Conservation (phyloP, 2,329 filamentous ascomycete species). For the Neoarthrinium moseri region DNA sequence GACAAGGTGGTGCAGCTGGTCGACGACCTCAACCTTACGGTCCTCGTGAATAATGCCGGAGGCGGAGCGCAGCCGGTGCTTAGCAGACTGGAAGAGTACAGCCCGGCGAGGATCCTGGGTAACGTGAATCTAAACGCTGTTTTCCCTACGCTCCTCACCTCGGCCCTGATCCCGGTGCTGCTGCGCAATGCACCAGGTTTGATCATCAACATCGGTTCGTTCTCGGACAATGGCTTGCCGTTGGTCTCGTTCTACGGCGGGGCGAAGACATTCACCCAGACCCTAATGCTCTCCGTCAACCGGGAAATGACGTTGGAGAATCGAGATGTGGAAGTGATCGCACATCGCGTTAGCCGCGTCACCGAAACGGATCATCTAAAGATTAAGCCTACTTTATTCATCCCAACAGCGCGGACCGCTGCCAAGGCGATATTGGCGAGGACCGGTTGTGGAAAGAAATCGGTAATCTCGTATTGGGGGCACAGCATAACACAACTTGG, state of each 20-base stretch:
- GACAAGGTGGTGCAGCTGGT: slow-evolving; percentile 9
- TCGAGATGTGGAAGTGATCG: slow-evolving; percentile 12
- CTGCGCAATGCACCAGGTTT: slow-evolving; percentile 38
- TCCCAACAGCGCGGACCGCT: not conserved
- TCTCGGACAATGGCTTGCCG: slow-evolving; percentile 43
- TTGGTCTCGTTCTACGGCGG: slow-evolving; percentile 43
- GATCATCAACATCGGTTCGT: slow-evolving; percentile 50
- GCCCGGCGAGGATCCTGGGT: slow-evolving; percentile 34
- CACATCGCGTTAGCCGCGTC: slow-evolving; percentile 17
- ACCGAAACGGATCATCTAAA: slow-evolving; percentile 16
- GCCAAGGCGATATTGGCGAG: too few species aligned
- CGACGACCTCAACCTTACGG: slow-evolving; percentile 41
- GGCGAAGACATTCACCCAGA: slow-evolving; percentile 43
- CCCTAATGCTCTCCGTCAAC: slow-evolving; percentile 35
- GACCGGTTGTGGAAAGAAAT: not conserved
- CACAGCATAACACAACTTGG: not conserved
- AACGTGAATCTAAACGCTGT: slow-evolving; percentile 46
- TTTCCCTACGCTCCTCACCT: slow-evolving; percentile 49
- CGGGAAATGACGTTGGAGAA: slow-evolving; percentile 36
- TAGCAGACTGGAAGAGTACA: slow-evolving; percentile 32
- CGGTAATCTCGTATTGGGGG: too few species aligned
- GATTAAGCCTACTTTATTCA: too few species aligned
- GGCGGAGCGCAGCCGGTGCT: slow-evolving; percentile 27
- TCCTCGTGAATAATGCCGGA: slow-evolving; percentile 59
- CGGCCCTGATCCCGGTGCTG: slow-evolving; percentile 43